phyloP scores from a whole-genome alignment of 768 basidiomycete species.

The Russula brevipes region DNA sequence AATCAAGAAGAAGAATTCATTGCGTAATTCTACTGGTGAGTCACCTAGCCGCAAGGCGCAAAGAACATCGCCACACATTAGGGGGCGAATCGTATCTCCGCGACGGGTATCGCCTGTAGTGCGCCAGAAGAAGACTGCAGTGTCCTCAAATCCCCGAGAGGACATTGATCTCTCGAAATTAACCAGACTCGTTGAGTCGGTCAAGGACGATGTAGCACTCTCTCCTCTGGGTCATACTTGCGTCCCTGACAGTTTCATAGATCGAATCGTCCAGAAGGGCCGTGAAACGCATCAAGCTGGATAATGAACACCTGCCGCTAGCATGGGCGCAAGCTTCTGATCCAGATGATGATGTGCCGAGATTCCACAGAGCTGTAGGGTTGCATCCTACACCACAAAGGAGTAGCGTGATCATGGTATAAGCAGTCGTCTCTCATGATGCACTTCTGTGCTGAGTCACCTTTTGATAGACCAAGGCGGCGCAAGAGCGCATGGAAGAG shows the following conservation, averaged over 20 bases:
- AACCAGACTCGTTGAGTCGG: conserved; percentile 46
- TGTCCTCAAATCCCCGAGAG: conserved; percentile 22
- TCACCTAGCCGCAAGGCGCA: conserved; percentile 35
- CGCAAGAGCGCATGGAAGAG: conserved; percentile 75
- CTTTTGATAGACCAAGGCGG: conserved; percentile 56
- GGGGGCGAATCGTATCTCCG: conserved; percentile 26
- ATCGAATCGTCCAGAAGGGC: conserved; percentile 64
- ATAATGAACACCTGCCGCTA: conserved; percentile 44
- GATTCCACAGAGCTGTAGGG: conserved; percentile 52
- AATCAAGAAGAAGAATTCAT: conserved; percentile 79
- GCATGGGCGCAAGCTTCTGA: conserved; percentile 20
- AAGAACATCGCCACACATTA: conserved; percentile 38
- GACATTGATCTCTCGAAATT: conserved; percentile 44
- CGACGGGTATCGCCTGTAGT: conserved; percentile 26
- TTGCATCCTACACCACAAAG: conserved; percentile 44
- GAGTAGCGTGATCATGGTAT: conserved; percentile 27
- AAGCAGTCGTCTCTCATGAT: conserved; percentile 34
- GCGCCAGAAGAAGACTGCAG: conserved; percentile 12
- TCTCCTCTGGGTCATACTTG: background rate
- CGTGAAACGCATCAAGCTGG: conserved; percentile 70
- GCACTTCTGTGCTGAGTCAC: background rate
- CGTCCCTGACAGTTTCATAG: conserved; percentile 36
- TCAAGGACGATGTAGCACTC: conserved; percentile 59
- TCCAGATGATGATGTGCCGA: conserved; percentile 28
- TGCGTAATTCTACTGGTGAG: conserved; percentile 42